Conservation (phyloP, 805 yeast genomes). For the Candida boleticola region DNA sequence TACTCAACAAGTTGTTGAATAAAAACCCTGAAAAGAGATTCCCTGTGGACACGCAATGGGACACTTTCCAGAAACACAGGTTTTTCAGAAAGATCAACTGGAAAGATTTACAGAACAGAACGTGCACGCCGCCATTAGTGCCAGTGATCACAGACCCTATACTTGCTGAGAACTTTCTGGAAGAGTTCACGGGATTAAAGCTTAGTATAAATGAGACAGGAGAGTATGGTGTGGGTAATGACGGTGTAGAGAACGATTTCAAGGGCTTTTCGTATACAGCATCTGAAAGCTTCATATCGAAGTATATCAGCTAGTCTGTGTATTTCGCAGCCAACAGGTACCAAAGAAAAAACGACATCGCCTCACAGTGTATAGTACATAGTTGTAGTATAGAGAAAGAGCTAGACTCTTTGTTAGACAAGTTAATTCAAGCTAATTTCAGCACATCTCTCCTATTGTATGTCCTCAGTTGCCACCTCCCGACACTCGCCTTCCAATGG, state of each 20-base stretch:
- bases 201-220: slow-evolving; percentile 27
- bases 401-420: too few relatives aligned
- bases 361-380: too few relatives aligned
- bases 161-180: slow-evolving; percentile 81
- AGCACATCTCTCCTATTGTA: too few relatives aligned
- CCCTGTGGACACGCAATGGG: slow-evolving; percentile 51
- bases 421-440: too few relatives aligned
- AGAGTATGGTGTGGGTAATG: not conserved
- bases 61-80: slow-evolving; percentile 58
- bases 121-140: slow-evolving; percentile 69
- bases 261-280: slow-evolving; percentile 35
- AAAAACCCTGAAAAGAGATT: slow-evolving; percentile 66
- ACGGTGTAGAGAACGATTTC: slow-evolving; percentile 11
- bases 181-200: slow-evolving; percentile 72
- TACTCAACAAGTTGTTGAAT: slow-evolving; percentile 61
- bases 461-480: too few relatives aligned
- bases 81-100: slow-evolving; percentile 79
- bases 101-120: slow-evolving; percentile 47
- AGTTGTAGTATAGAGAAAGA: too few relatives aligned
- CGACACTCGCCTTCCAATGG: too few relatives aligned
- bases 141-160: slow-evolving; percentile 81
- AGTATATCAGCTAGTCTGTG: slow-evolving; percentile 10
- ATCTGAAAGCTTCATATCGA: slow-evolving; percentile 26
- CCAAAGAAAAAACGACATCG: too few relatives aligned
- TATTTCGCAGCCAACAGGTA: too few relatives aligned